phyloP scores from a whole-genome alignment of 1,284 basidiomycete genomes.

The Rhodotorula sp. region DNA sequence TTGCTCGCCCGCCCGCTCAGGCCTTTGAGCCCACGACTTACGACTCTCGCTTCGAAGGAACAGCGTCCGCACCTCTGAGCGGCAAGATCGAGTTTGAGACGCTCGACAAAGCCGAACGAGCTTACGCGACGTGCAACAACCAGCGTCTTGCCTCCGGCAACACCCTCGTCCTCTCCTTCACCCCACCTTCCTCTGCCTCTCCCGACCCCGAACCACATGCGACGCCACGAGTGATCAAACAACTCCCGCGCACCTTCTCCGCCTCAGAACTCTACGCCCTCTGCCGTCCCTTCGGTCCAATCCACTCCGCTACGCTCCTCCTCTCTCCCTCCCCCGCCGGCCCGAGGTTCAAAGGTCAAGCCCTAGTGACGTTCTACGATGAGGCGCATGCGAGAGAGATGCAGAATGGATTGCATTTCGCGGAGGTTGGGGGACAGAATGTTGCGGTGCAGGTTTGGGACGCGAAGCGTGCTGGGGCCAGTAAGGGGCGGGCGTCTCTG shows the following conservation, averaged over 20 bases:
- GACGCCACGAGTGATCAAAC: slow-evolving; percentile 39
- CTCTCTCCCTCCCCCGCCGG: slow-evolving; percentile 11
- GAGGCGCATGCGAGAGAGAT: slow-evolving; percentile 32
- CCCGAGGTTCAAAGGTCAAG: slow-evolving; percentile 32
- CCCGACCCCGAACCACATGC: slow-evolving; percentile 30
- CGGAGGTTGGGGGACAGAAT: slow-evolving; percentile 34
- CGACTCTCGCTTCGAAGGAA: too few species aligned
- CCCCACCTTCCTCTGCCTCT: slow-evolving; percentile 7
- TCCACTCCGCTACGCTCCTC: slow-evolving; percentile 30
- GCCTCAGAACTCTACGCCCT: slow-evolving; percentile 36
- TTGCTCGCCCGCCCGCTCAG: neutral
- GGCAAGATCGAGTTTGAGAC: slow-evolving; percentile 30
- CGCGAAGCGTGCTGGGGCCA: neutral
- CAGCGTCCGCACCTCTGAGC: neutral
- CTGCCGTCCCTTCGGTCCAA: slow-evolving; percentile 42
- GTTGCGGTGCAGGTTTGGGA: slow-evolving; percentile 37
- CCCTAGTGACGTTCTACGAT: slow-evolving; percentile 33
- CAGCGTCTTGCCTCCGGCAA: slow-evolving; percentile 19
- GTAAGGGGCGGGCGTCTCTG: neutral
- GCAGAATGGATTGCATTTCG: slow-evolving; percentile 34
- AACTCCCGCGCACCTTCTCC: slow-evolving; percentile 32
- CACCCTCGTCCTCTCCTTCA: slow-evolving; percentile 16
- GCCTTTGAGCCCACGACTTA: neutral
- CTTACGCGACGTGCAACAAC: slow-evolving; percentile 41
- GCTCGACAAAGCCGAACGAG: slow-evolving; percentile 39